These are phyloP conservation scores for Myriangium duriaei DNA, from an alignment of 2,329 filamentous ascomycete species.

Conservation along the genomic window DNA sequence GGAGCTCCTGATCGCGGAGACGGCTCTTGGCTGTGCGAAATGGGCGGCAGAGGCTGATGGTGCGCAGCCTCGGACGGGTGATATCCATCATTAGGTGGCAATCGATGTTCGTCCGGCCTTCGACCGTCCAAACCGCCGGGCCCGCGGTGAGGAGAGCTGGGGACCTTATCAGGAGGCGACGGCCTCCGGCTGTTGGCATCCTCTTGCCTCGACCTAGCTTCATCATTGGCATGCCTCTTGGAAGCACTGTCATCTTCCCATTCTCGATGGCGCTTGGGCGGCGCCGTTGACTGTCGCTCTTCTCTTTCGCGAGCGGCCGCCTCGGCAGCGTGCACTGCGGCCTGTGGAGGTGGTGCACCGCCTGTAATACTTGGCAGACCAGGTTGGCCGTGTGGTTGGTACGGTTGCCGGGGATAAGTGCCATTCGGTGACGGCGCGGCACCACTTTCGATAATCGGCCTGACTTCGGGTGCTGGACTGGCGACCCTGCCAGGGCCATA, in stretches of 20 bases:
- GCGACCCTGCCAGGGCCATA: constrained; percentile 52
- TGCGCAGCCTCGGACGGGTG: constrained; percentile 89
- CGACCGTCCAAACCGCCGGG: constrained; percentile 60
- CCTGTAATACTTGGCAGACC: constrained; percentile 49
- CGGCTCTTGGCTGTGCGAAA: constrained; percentile 33
- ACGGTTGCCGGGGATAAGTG: constrained; percentile 70
- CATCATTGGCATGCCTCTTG: constrained; percentile 83
- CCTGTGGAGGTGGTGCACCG: constrained; percentile 54
- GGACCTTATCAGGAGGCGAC: constrained; percentile 35
- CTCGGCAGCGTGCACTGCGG: constrained; percentile 54
- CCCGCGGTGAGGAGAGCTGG: constrained; percentile 61
- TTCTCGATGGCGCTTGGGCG: constrained; percentile 74
- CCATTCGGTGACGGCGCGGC: constrained; percentile 78
- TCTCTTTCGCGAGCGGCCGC: constrained; percentile 54
- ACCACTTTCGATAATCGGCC: constrained; percentile 69
- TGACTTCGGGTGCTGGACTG: constrained; percentile 73
- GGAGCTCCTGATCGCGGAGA: constrained; percentile 42
- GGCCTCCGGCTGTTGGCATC: constrained; percentile 65
- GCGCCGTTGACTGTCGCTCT: constrained; percentile 59
- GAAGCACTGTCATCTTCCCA: constrained; percentile 69
- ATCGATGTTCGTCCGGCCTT: constrained; percentile 49
- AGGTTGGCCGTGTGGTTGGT: constrained; percentile 59
- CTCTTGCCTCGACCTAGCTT: constrained; percentile 73
- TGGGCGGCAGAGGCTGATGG: constrained; percentile 54
- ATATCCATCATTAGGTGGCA: constrained; percentile 61